phyloP scores from a whole-genome alignment of 331 rosid genomes.

The Rhamnella rubrinervis region DNA sequence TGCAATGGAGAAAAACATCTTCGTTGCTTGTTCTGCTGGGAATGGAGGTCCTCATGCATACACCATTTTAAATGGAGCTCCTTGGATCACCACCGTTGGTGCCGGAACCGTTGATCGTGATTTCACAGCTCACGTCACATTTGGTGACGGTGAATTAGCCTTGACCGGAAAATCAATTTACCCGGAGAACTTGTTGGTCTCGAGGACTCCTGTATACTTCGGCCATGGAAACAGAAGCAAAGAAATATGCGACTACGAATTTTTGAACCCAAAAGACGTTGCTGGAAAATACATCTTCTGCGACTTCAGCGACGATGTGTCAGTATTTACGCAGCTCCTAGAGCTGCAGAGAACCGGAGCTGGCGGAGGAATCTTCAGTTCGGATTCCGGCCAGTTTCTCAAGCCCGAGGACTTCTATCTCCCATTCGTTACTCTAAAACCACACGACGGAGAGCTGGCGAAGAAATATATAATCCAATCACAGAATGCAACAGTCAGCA shows the following conservation, averaged over 20 bases:
- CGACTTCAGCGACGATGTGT: background rate
- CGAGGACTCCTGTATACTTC: conserved; percentile 8
- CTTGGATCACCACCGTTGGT: conserved; percentile 28
- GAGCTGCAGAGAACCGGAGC: conserved; percentile 9
- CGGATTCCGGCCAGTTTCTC: background rate
- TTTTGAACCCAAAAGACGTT: conserved; percentile 4
- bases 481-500: background rate
- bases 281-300: conserved; percentile 17
- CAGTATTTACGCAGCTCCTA: background rate
- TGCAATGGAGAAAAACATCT: conserved; percentile 15
- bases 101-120: conserved; percentile 13
- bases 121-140: conserved; percentile 8
- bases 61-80: conserved; percentile 15
- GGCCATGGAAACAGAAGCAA: conserved; percentile 1
- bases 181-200: conserved; percentile 16
- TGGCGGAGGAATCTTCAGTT: conserved; percentile 4
- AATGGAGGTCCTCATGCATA: background rate
- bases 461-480: background rate
- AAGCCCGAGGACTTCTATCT: background rate
- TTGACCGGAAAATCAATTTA: conserved; percentile 11
- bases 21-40: conserved; percentile 17
- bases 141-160: background rate
- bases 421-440: background rate
- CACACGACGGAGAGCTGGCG: background rate
- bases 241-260: background rate